A percentile compares a stretch with the other conserved stretches of the same genome.
Conservation (phyloP, 768 basidiomycete genomes). For the Leccinum olivaceopallidum region DNA sequence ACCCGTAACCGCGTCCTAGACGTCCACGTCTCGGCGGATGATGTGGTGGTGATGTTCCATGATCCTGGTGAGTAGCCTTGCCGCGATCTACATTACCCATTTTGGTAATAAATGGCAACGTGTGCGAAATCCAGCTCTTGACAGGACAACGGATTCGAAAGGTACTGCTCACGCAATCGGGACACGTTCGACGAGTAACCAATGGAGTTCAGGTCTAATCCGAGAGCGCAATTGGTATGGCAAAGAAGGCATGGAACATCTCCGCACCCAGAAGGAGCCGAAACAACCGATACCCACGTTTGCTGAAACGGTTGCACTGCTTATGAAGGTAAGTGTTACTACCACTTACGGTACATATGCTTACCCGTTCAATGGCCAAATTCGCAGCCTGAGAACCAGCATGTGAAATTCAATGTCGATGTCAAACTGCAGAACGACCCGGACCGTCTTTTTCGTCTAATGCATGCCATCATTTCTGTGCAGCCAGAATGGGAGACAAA, state of each 20-base stretch:
- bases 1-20: slow-evolving; percentile 60
- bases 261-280: slow-evolving; percentile 78
- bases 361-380: slow-evolving; percentile 2
- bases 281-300: slow-evolving; percentile 91
- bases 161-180: slow-evolving; percentile 38
- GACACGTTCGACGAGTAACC: slow-evolving; percentile 31
- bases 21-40: slow-evolving; percentile 90
- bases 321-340: slow-evolving; percentile 64
- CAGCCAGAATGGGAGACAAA: slow-evolving; percentile 71
- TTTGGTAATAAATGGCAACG: slow-evolving; percentile 26
- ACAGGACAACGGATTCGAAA: slow-evolving; percentile 79
- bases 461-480: slow-evolving; percentile 64
- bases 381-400: slow-evolving; percentile 66
- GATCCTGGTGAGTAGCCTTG: slow-evolving; percentile 65
- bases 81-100: slow-evolving; percentile 22
- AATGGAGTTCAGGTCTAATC: slow-evolving; percentile 53
- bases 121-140: slow-evolving; percentile 48
- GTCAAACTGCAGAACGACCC: slow-evolving; percentile 95
- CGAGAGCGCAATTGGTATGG: slow-evolving; percentile 74
- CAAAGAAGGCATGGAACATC: slow-evolving; percentile 68
- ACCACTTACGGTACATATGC: slow-evolving; percentile 9
- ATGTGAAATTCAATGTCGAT: slow-evolving; percentile 84
- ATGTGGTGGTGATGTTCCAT: slow-evolving; percentile 93
- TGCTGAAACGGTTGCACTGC: slow-evolving; percentile 71
- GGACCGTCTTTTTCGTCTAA: slow-evolving; percentile 75